phyloP scores from a whole-genome alignment of 306 rosid genomes.

The Parietaria judaica region DNA sequence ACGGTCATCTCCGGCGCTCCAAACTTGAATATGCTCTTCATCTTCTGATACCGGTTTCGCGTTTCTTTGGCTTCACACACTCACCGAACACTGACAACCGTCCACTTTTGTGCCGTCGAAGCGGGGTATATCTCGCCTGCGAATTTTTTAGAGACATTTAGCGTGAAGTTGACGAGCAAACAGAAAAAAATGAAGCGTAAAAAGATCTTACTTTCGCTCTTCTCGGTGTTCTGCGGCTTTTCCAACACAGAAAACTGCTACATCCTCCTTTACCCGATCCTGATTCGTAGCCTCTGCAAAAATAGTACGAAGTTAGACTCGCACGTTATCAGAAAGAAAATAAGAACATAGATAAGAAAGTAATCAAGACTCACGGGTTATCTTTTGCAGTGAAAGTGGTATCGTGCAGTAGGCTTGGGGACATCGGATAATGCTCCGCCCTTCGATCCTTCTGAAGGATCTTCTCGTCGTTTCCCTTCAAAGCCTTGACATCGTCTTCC shows the following conservation, averaged over 20 bases:
- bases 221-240: slow-evolving; percentile 40
- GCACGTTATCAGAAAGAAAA: too few relatives aligned
- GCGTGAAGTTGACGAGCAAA: slow-evolving; percentile 12
- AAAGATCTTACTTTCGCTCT: slow-evolving; percentile 52
- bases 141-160: slow-evolving; percentile 5
- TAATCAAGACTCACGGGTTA: slow-evolving; percentile 59
- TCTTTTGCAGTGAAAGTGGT: slow-evolving; percentile 62
- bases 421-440: slow-evolving; percentile 55
- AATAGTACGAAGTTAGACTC: too few relatives aligned
- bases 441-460: slow-evolving; percentile 60
- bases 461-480: slow-evolving; percentile 45
- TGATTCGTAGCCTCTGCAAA: slow-evolving; percentile 72
- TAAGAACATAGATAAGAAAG: neutral
- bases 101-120: slow-evolving; percentile 44
- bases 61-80: slow-evolving; percentile 60
- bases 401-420: slow-evolving; percentile 89
- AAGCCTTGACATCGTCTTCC: slow-evolving; percentile 60
- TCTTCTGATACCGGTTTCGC: slow-evolving; percentile 32
- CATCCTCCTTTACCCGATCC: slow-evolving; percentile 66
- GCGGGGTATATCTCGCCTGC: slow-evolving; percentile 57
- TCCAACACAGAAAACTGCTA: slow-evolving; percentile 70
- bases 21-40: slow-evolving; percentile 17
- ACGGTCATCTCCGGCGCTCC: slow-evolving; percentile 14
- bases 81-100: slow-evolving; percentile 58
- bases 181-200: neutral